A percentile compares a stretch with the other conserved stretches of the same genome.
Conservation (phyloP, 2,329 filamentous ascomycete species). For the Leptographium galeiforme region DNA sequence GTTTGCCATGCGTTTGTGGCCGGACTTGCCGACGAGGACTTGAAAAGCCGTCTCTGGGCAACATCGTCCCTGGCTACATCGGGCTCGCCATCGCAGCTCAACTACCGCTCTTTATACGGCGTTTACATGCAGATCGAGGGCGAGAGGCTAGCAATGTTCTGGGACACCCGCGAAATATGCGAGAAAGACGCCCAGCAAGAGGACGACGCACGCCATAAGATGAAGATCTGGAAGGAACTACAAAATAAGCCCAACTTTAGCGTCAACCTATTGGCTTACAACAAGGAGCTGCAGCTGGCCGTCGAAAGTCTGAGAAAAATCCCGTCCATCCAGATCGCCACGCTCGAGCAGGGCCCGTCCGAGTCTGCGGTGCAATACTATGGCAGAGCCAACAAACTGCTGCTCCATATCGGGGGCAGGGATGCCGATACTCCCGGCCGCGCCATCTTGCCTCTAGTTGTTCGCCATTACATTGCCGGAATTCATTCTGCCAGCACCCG, state of each 20-base stretch:
- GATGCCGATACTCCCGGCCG: conserved; percentile 12
- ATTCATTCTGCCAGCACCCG: conserved; percentile 34
- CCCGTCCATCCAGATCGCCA: conserved; percentile 37
- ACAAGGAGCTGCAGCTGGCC: conserved; percentile 36
- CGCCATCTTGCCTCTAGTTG: conserved; percentile 17
- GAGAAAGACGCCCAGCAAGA: conserved; percentile 23
- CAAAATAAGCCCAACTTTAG: conserved; percentile 26
- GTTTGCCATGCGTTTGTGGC: conserved; percentile 40
- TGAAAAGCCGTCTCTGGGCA: conserved; percentile 29
- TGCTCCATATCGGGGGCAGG: conserved; percentile 19
- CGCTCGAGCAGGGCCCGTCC: conserved; percentile 37
- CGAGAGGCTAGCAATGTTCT: conserved; percentile 35
- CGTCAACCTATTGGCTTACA: conserved; percentile 33
- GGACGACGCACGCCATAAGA: conserved; percentile 20
- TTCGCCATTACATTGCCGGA: conserved; percentile 37
- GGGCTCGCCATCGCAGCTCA: conserved; percentile 13
- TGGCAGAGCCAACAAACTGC: conserved; percentile 27
- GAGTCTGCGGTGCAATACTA: conserved; percentile 40
- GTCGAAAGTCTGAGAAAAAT: conserved; percentile 35
- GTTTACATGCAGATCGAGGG: conserved; percentile 42
- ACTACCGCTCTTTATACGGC: conserved; percentile 37
- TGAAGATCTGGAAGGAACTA: conserved; percentile 33
- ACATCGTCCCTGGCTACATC: conserved; percentile 34
- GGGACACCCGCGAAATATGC: conserved; percentile 24
- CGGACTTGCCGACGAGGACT: conserved; percentile 33